Conservation (phyloP, 768 basidiomycete genomes). For the Candolleomyces aberdarensis region DNA sequence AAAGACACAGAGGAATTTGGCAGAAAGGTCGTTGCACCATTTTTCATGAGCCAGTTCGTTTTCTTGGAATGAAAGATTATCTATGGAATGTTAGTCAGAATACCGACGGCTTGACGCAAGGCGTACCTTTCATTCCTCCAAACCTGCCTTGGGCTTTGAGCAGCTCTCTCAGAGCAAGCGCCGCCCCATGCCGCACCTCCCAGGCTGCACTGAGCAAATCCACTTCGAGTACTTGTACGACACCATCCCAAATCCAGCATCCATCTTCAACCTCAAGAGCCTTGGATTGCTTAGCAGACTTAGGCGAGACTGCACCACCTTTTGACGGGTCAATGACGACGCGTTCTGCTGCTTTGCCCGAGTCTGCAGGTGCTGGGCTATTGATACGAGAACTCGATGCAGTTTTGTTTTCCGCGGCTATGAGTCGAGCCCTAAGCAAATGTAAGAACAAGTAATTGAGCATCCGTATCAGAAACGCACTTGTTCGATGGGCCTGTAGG, state of each 20-base stretch:
- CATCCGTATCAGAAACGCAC: conserved; percentile 27
- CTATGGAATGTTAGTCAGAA: conserved; percentile 29
- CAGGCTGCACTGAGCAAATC: conserved; percentile 83
- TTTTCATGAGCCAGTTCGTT: conserved; percentile 71
- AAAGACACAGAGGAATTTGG: conserved; percentile 84
- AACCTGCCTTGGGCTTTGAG: conserved; percentile 78
- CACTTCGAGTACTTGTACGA: conserved; percentile 75
- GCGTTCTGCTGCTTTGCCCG: conserved; percentile 49
- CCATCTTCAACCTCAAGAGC: conserved; percentile 75
- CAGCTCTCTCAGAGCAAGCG: conserved; percentile 86
- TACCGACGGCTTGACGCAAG: neutral
- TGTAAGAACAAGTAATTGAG: neutral
- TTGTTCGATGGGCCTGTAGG: conserved; percentile 59
- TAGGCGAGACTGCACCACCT: conserved; percentile 81
- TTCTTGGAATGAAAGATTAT: conserved; percentile 46
- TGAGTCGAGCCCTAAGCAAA: conserved; percentile 60
- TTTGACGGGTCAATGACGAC: conserved; percentile 78
- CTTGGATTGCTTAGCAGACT: conserved; percentile 71
- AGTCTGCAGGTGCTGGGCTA: conserved; percentile 49
- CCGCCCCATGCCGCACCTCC: conserved; percentile 94
- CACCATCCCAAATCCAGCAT: conserved; percentile 84
- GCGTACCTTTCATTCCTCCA: conserved; percentile 76
- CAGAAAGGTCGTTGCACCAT: conserved; percentile 88
- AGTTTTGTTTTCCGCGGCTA: conserved; percentile 59
- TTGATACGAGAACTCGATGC: conserved; percentile 51